A percentile compares a stretch with the other conserved stretches of the same genome.
These are phyloP conservation scores for Phoma sp. DNA, from an alignment of 2,329 filamentous ascomycete genomes.

Conservation along the genomic window DNA sequence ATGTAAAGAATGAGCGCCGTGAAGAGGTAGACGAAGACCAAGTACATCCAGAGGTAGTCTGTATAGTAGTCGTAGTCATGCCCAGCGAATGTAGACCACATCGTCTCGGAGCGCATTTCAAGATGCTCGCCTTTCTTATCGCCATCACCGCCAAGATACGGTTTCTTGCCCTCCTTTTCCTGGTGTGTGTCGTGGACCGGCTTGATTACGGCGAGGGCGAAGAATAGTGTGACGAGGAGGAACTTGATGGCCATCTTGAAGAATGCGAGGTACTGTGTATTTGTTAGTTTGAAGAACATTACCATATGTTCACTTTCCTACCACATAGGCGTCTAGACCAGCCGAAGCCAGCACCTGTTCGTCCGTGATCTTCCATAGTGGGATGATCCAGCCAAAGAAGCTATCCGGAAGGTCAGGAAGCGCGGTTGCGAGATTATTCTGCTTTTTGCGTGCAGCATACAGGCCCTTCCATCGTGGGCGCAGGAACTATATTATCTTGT, in stretches of 20 bases:
- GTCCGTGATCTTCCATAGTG: conserved; percentile 82
- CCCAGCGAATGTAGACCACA: conserved; percentile 24
- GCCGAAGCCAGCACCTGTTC: conserved; percentile 88
- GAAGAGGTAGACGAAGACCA: conserved; percentile 94
- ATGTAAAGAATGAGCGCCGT: conserved; percentile 81
- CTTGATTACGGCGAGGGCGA: conserved; percentile 79
- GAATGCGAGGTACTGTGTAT: conserved; percentile 77
- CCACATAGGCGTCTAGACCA: conserved; percentile 92
- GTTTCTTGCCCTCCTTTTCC: conserved; percentile 33
- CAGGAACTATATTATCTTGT: conserved; percentile 65
- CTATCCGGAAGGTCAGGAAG: conserved; percentile 82
- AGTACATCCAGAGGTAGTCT: conserved; percentile 86
- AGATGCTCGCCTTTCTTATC: conserved; percentile 20
- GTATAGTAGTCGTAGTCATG: conserved; percentile 50
- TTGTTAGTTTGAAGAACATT: conserved; percentile 6
- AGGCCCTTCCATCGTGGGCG: conserved; percentile 90
- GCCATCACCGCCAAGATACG: conserved; percentile 21
- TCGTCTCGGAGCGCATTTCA: conserved; percentile 25
- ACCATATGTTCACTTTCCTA: conserved; percentile 50
- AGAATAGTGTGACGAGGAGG: conserved; percentile 78
- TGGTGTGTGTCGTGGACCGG: conserved; percentile 79
- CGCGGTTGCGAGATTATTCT: conserved; percentile 66
- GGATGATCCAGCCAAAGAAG: conserved; percentile 92
- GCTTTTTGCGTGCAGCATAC: conserved; percentile 86
- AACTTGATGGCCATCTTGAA: conserved; percentile 95